Evolutionary conservation across 2,329 filamentous ascomycete genomes (phyloP), one percentile per base, ranked within the genome.

Genomic region (Achaetomium macrosporum): DNA sequence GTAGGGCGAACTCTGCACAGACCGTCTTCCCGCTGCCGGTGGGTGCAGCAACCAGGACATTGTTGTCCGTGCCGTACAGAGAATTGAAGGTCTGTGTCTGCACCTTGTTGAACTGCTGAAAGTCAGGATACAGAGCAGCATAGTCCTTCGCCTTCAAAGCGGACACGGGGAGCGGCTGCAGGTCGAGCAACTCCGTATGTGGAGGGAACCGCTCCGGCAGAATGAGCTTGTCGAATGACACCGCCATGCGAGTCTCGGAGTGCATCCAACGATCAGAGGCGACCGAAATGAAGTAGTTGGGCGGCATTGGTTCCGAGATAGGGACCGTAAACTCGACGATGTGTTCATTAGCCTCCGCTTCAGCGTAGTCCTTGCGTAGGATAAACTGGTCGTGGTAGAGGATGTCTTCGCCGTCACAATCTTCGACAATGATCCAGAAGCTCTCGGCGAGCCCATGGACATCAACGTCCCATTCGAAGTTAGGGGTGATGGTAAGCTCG

Each of bases 251-350:
- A 1, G 91, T 96, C 72, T 99, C 91, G 0, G 92, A 90, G 67
- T 96, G 90, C 90, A 99, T 96, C 93, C 93, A 99, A 61, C 93
- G 81, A 69, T 99, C 93, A 3, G 92, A 97, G 17, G 96, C 74
- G 37, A 99, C 82, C 0, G 90, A 93, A 63, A 99, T 90, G 72
- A 99, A 99, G 73, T 99, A 99, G 69, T 99, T 95, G 0, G 95
- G 93, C 13, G 93, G 93, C 88, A 97, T 95, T 0, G 95, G 95
- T 62, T 99, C 93, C 0, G 90, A 91, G 61, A 99, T 95, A 0
- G 93, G 88, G 3, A 97, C 92, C 0, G 92, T 97, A 63, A 99
- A 93, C 62, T 99, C 93, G 29, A 99, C 87, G 11, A 96, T 72
- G 69, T 99, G 93, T 72, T 97, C 92, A 59, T 92, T 96, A 67